Percentiles rank a stretch among this genome's conserved stretches.
These are phyloP conservation scores for Corynespora cassiicola DNA, from an alignment of 2,329 filamentous ascomycete genomes.

Conservation along the genomic window DNA sequence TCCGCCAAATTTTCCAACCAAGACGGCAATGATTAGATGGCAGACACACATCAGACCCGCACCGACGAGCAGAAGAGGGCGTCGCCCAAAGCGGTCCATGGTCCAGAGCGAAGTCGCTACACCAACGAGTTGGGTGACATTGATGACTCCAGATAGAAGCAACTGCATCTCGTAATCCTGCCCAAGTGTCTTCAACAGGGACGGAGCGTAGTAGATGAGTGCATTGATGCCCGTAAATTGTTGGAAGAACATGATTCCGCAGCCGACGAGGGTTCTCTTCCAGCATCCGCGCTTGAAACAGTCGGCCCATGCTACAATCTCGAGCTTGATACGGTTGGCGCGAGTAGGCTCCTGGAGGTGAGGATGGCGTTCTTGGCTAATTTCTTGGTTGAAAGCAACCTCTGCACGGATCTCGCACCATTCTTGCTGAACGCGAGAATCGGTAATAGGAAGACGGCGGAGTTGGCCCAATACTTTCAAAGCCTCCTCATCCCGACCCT, in stretches of 20 bases:
- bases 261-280: constrained; percentile 49
- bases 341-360: constrained; percentile 32
- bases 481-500: constrained; percentile 54
- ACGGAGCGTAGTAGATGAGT: constrained; percentile 66
- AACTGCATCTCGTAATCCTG: constrained; percentile 61
- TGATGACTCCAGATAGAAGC: constrained; percentile 72
- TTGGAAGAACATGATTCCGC: constrained; percentile 53
- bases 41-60: constrained; percentile 55
- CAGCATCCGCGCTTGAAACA: constrained; percentile 55
- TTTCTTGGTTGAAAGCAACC: constrained; percentile 58
- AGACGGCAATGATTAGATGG: constrained; percentile 62
- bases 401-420: constrained; percentile 62
- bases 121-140: constrained; percentile 51
- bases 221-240: constrained; percentile 55
- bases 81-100: constrained; percentile 51
- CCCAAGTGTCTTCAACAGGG: constrained; percentile 66
- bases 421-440: constrained; percentile 60
- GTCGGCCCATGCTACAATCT: constrained; percentile 55
- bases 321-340: constrained; percentile 50
- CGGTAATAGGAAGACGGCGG: constrained; percentile 55
- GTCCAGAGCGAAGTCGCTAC: constrained; percentile 50
- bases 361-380: constrained; percentile 47
- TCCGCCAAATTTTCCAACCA: constrained; percentile 60
- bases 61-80: constrained; percentile 49
- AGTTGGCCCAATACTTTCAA: constrained; percentile 56